Conservation (phyloP, 495 filamentous ascomycete species). For the Penicillium turbatum region DNA sequence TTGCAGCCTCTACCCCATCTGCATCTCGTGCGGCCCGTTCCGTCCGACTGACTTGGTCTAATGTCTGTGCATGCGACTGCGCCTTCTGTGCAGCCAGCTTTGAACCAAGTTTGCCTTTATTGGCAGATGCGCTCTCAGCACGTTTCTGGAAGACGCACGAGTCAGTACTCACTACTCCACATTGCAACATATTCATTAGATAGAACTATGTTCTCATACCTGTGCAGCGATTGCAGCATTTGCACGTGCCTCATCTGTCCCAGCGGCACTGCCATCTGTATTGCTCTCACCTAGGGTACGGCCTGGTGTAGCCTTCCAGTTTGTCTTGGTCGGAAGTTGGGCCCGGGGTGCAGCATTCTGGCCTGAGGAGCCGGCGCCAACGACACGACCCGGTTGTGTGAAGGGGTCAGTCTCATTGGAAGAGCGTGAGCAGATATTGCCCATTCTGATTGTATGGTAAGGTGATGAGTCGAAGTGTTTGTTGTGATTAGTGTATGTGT, state of each 20-base stretch:
- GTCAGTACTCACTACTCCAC: neutral
- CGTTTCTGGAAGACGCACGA: constrained; percentile 30
- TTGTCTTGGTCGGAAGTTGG: constrained; percentile 39
- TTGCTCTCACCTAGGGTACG: constrained; percentile 49
- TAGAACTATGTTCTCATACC: constrained; percentile 36
- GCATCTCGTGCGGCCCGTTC: constrained; percentile 56
- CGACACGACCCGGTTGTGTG: constrained; percentile 59
- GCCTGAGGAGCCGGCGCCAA: constrained; percentile 32
- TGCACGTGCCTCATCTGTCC: constrained; percentile 43
- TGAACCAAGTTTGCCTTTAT: constrained; percentile 53
- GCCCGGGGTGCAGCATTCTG: constrained; percentile 28
- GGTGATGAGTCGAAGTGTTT: neutral
- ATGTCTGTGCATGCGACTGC: constrained; percentile 56
- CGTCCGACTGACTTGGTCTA: constrained; percentile 51
- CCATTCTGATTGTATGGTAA: constrained; percentile 48
- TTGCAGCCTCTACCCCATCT: constrained; percentile 47
- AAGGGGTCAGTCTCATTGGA: constrained; percentile 52
- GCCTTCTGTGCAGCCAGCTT: constrained; percentile 64
- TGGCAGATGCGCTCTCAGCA: constrained; percentile 27
- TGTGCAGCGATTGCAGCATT: constrained; percentile 67
- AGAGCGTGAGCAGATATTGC: constrained; percentile 67
- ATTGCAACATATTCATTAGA: neutral
- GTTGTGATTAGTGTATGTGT: neutral
- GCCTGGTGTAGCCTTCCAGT: constrained; percentile 46
- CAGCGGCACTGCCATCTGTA: constrained; percentile 16